Conservation (phyloP, 2,329 filamentous ascomycete genomes). For the Periconia sp. region DNA sequence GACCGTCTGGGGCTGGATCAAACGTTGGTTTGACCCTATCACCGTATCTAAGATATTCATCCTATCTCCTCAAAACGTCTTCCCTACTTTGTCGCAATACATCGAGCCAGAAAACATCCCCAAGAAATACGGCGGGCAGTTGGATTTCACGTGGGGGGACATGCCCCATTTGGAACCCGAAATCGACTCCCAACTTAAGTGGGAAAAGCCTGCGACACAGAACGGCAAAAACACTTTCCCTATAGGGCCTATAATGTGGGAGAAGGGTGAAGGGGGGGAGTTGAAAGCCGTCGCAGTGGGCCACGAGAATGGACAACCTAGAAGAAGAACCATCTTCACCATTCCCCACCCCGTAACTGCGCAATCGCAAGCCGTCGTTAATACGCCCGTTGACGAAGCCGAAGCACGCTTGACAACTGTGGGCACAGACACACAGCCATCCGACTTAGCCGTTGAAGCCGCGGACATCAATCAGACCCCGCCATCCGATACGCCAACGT, state of each 20-base stretch:
- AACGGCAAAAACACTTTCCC: conserved; percentile 46
- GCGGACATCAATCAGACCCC: conserved; percentile 12
- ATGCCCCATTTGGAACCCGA: conserved; percentile 68
- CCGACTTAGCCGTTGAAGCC: conserved; percentile 18
- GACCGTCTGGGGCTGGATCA: conserved; percentile 93
- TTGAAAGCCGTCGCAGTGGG: conserved; percentile 51
- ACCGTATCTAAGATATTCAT: conserved; percentile 94
- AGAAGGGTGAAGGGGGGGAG: conserved; percentile 44
- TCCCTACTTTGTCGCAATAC: conserved; percentile 75
- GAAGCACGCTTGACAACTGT: conserved; percentile 33
- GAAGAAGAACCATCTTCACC: conserved; percentile 44
- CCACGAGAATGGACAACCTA: conserved; percentile 43
- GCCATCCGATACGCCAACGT: conserved; percentile 22
- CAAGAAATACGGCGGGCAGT: conserved; percentile 82
- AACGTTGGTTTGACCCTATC: conserved; percentile 87
- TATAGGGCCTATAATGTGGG: conserved; percentile 52
- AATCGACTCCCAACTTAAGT: conserved; percentile 46
- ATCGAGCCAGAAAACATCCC: conserved; percentile 84
- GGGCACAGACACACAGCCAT: conserved; percentile 42
- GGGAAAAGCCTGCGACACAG: conserved; percentile 38
- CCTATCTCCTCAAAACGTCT: conserved; percentile 71
- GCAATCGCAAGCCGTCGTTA: conserved; percentile 17
- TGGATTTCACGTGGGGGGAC: conserved; percentile 81
- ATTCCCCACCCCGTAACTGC: conserved; percentile 34
- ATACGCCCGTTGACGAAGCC: conserved; percentile 28